Evolutionary conservation across 805 yeast species (phyloP), one percentile per base, ranked within the genome.

Genomic region (Candida quercuum): DNA sequence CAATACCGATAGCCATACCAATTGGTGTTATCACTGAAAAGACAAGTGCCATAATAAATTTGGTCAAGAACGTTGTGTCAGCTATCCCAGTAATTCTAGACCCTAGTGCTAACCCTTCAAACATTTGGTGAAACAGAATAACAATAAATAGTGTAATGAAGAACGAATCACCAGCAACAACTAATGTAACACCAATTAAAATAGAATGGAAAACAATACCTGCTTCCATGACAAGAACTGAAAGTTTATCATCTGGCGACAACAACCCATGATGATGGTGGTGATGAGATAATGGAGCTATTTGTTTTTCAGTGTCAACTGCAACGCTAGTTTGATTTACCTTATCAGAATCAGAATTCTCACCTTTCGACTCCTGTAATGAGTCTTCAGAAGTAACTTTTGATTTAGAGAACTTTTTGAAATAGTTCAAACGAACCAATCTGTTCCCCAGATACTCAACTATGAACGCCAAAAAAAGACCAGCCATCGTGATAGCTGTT

Each of bases 81-180:
- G 52, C 36, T 1, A 76, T 63, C 22, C 66, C 64, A 2, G 86
- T 79, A 25, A 82, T 66, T 54, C 94, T 72, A 6, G 88, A 71
- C n/a, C 94, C 94, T 41, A 86, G 66, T 27, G 93, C 94, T 32
- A 86, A 64, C 30, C 94, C 95, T 62, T 85, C 95, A 54, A 85
- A 85, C 60, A 77, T 64, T 60, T 85, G 95, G 57, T 86, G 87
- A 66, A 75, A 76, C 4, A 78, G 72, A 36, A 71, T 51, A 20
- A 71, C 94, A 41, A 81, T 69, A 56, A 80, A 83, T 33, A 85
- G 64, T 3, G 83, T 71, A 42, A 67, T 71, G 54, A 84, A 85
- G 55, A 79, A 87, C 3, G 51, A 45, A 7, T 75, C 81, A 26
- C 86, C 91, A 5, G 91, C 68, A 16, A 82, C 81, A 2, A 89